Evolutionary conservation across 2,329 filamentous ascomycete genomes (phyloP).

Genomic region (Colletotrichum camelliae): DNA sequence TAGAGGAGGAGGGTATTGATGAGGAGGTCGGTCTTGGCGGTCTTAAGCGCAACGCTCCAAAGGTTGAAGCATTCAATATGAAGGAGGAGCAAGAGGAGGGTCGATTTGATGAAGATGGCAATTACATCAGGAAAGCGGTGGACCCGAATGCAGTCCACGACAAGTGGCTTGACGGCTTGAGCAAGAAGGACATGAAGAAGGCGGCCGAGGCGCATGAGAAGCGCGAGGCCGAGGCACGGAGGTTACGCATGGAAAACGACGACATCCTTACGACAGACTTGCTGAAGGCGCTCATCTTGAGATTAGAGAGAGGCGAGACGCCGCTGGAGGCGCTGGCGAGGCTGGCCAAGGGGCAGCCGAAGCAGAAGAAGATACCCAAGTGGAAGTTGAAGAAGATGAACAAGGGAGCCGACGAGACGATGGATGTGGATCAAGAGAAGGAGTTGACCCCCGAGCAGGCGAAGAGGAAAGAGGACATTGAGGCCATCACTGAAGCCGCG

Average conservation of each 20-base stretch:
- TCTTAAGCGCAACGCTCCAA: conserved; percentile 90
- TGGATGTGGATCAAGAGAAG: conserved; percentile 72
- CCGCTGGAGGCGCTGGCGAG: conserved; percentile 86
- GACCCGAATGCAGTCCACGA: conserved; percentile 94
- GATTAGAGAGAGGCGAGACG: conserved; percentile 82
- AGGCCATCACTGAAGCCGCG: conserved; percentile 86
- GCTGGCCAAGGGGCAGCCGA: conserved; percentile 70
- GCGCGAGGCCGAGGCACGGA: conserved; percentile 77
- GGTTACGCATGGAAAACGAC: conserved; percentile 77
- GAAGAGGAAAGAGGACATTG: conserved; percentile 74
- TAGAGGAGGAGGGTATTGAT: conserved; percentile 78
- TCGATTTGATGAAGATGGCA: conserved; percentile 87
- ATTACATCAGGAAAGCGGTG: conserved; percentile 86
- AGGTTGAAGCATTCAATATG: conserved; percentile 97
- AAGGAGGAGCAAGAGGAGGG: conserved; percentile 89
- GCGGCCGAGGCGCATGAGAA: conserved; percentile 88
- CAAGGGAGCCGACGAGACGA: conserved; percentile 57
- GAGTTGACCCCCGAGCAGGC: conserved; percentile 72
- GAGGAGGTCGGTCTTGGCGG: conserved; percentile 90
- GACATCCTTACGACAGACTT: conserved; percentile 75
- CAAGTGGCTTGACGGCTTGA: conserved; percentile 88
- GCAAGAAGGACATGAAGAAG: conserved; percentile 90
- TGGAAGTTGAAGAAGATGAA: conserved; percentile 75
- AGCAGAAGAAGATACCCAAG: conserved; percentile 63
- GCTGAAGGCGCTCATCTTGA: conserved; percentile 72